Evolutionary conservation across 768 basidiomycete genomes (phyloP).

Genomic region (Ramaria rubella): DNA sequence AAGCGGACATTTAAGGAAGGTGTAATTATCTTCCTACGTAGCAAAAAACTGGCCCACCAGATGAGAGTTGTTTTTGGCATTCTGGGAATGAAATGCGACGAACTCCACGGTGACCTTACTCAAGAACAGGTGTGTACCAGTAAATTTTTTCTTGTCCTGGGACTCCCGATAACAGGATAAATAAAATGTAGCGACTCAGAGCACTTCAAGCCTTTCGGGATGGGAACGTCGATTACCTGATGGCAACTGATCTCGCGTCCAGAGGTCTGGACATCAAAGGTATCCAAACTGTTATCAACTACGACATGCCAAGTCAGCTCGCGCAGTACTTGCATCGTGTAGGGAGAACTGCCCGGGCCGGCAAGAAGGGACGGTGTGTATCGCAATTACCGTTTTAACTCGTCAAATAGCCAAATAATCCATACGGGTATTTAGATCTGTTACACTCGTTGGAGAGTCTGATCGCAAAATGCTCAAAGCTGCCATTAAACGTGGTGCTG

Average conservation of each 20-base stretch:
- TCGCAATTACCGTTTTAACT: background rate
- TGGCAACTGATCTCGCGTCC: constrained; percentile 95
- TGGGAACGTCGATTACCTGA: constrained; percentile 80
- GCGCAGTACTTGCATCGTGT: constrained; percentile 96
- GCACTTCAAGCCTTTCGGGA: constrained; percentile 85
- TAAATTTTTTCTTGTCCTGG: background rate
- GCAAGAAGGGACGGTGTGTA: constrained; percentile 79
- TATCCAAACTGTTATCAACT: constrained; percentile 96
- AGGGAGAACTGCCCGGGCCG: constrained; percentile 94
- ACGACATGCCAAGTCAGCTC: constrained; percentile 93
- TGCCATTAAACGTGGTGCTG: constrained; percentile 81
- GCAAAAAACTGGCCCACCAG: constrained; percentile 96
- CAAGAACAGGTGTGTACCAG: constrained; percentile 78
- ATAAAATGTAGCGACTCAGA: constrained; percentile 59
- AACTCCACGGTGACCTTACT: constrained; percentile 90
- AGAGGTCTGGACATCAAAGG: constrained; percentile 97
- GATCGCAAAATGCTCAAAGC: constrained; percentile 96
- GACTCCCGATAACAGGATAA: background rate
- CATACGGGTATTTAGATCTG: constrained; percentile 48
- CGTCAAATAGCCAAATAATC: too few relatives aligned
- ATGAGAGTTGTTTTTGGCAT: constrained; percentile 90
- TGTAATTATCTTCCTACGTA: constrained; percentile 90
- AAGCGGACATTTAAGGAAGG: constrained; percentile 78
- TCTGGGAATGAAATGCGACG: constrained; percentile 82
- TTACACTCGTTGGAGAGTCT: constrained; percentile 91